Conservation (phyloP, 169 alveolate genomes). For the Plasmodium falciparum region DNA sequence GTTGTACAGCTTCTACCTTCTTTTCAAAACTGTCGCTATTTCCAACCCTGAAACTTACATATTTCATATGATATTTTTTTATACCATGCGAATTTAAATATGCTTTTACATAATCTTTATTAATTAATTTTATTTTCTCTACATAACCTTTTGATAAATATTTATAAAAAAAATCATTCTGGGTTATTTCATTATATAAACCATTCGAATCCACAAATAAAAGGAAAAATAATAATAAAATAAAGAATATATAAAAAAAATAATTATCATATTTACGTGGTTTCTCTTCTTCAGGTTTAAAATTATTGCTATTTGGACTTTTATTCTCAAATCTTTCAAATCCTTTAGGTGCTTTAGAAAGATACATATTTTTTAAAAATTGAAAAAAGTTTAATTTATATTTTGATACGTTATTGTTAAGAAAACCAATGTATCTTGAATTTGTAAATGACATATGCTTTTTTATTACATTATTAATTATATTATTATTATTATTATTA, state of each 20-base stretch:
- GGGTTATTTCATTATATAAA: conserved; percentile 86
- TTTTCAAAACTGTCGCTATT: conserved; percentile 86
- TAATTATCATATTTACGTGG: conserved; percentile 72
- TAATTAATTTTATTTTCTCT: conserved; percentile 86
- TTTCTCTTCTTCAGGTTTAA: conserved; percentile 35
- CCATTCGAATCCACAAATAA: conserved; percentile 79
- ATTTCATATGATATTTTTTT: conserved; percentile 63
- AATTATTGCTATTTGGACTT: conserved; percentile 11
- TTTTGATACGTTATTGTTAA: neutral
- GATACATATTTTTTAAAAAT: conserved; percentile 9
- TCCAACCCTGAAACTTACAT: conserved; percentile 85
- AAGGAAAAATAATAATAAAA: conserved; percentile 74
- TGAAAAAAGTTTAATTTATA: conserved; percentile 2
- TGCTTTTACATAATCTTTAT: conserved; percentile 83
- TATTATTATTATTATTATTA: too few relatives aligned
- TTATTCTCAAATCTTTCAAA: conserved; percentile 78
- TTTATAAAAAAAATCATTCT: conserved; percentile 87
- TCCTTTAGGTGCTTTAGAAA: conserved; percentile 79
- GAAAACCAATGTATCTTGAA: too few relatives aligned
- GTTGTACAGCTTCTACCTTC: conserved; percentile 84
- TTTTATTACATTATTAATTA: neutral
- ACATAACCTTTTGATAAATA: conserved; percentile 88
- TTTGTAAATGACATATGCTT: neutral
- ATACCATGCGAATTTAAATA: conserved; percentile 77
- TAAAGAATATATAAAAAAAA: conserved; percentile 70